A percentile compares a stretch with the other conserved stretches of the same genome.
Evolutionary conservation across 73 alveolate genomes (phyloP).

Genomic region (Breviolum minutum): DNA sequence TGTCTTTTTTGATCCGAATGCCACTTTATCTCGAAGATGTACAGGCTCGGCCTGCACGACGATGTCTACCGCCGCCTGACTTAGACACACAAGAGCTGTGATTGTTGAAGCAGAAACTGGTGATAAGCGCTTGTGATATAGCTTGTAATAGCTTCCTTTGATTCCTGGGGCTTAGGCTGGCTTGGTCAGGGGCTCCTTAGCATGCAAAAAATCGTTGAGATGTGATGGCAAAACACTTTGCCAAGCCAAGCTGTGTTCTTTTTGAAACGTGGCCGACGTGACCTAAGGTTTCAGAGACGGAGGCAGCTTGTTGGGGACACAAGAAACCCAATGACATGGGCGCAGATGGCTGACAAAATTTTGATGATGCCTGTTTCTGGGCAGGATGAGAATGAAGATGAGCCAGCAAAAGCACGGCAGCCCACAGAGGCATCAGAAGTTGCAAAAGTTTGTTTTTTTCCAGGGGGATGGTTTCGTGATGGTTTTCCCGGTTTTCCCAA

Average conservation of each 20-base stretch:
- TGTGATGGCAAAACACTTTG: not conserved
- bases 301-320: not conserved
- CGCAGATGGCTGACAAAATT: not conserved
- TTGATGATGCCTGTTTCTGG: not conserved
- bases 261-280: not conserved
- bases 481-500: not conserved
- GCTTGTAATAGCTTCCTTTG: too few relatives aligned
- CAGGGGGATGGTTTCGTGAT: not conserved
- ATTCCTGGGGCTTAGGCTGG: constrained; percentile 3
- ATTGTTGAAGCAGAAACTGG: too few relatives aligned
- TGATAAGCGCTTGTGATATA: too few relatives aligned
- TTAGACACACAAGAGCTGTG: not conserved
- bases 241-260: not conserved
- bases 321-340: not conserved
- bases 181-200: constrained; percentile 69
- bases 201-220: not conserved
- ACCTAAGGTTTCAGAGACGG: constrained; percentile 38
- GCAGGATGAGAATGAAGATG: constrained; percentile 39
- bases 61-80: constrained; percentile 65
- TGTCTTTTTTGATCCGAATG: not conserved
- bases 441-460: too few relatives aligned
- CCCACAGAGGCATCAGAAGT: constrained; percentile 59
- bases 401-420: constrained; percentile 28
- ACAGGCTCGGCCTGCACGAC: constrained; percentile 80
- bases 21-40: not conserved